Evolutionary conservation across 352 stramenopile species (phyloP).

Genomic region (Ophiocytium majus): DNA sequence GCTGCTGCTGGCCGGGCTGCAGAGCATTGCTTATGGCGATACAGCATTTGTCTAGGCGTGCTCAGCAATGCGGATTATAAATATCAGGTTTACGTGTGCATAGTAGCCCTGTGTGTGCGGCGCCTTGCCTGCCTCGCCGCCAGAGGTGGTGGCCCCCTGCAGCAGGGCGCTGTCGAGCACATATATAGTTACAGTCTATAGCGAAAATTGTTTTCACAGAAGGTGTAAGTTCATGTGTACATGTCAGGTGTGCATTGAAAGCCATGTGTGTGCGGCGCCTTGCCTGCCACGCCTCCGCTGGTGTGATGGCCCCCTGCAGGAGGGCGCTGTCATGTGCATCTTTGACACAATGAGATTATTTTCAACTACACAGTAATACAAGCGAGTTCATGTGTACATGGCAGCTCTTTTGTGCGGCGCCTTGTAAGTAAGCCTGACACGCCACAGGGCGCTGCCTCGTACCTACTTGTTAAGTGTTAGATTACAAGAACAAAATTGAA

Average conservation of each 20-base stretch:
- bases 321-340: conserved; percentile 37
- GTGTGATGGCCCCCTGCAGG: conserved; percentile 52
- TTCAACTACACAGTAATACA: too few relatives aligned
- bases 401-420: not conserved
- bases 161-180: conserved; percentile 39
- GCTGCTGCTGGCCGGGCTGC: too few relatives aligned
- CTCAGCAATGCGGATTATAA: too few relatives aligned
- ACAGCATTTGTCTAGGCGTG: too few relatives aligned
- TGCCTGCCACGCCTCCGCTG: conserved; percentile 44
- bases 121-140: conserved; percentile 36
- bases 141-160: conserved; percentile 51
- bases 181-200: too few relatives aligned
- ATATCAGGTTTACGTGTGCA: not conserved
- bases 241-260: too few relatives aligned
- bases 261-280: not conserved
- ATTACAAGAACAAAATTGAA: too few relatives aligned
- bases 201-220: not conserved
- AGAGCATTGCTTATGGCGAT: too few relatives aligned
- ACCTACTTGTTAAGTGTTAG: too few relatives aligned
- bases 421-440: too few relatives aligned
- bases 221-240: not conserved
- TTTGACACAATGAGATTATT: too few relatives aligned
- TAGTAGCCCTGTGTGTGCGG: not conserved
- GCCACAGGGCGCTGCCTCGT: too few relatives aligned
- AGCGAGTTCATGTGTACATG: not conserved